Percentiles rank a stretch among this genome's conserved stretches.
Evolutionary conservation across 345 rosid species (phyloP).

Genomic region (Hibiscus trionum): DNA sequence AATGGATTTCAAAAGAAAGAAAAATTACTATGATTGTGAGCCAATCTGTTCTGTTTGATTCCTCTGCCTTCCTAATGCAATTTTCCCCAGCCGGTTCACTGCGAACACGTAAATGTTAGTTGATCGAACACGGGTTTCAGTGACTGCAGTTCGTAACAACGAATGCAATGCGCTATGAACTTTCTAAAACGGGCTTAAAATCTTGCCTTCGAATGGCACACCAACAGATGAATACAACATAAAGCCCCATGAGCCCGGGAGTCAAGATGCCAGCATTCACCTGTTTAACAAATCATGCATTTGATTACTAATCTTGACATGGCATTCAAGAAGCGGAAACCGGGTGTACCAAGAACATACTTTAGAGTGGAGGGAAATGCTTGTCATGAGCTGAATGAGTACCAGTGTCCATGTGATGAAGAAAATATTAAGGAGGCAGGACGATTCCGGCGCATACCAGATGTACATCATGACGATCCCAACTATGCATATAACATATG

Average conservation of each 20-base stretch:
- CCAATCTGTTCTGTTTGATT: conserved; percentile 83
- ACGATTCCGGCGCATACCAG: conserved; percentile 77
- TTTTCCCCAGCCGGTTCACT: conserved; percentile 90
- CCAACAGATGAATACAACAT: conserved; percentile 88
- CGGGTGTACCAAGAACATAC: conserved; percentile 27
- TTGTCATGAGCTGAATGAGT: conserved; percentile 90
- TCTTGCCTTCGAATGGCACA: conserved; percentile 85
- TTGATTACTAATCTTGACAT: neutral
- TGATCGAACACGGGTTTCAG: neutral
- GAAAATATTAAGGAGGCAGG: conserved; percentile 90
- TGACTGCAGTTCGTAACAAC: neutral
- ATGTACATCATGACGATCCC: conserved; percentile 89
- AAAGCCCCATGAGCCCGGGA: conserved; percentile 98
- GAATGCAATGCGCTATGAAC: neutral
- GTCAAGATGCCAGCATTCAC: conserved; percentile 71
- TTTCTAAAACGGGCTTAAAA: neutral
- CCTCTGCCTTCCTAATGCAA: conserved; percentile 80
- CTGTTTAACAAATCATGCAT: conserved; percentile 30
- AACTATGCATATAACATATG: conserved; percentile 65
- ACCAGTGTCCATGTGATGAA: conserved; percentile 90
- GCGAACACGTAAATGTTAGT: conserved; percentile 19
- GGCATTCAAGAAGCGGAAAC: conserved; percentile 4
- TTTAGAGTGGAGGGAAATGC: conserved; percentile 77
- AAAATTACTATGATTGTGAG: conserved; percentile 76
- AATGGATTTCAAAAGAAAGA: conserved; percentile 1